Conservation (phyloP, 2,329 filamentous ascomycete species). For the Cadophora gregata region DNA sequence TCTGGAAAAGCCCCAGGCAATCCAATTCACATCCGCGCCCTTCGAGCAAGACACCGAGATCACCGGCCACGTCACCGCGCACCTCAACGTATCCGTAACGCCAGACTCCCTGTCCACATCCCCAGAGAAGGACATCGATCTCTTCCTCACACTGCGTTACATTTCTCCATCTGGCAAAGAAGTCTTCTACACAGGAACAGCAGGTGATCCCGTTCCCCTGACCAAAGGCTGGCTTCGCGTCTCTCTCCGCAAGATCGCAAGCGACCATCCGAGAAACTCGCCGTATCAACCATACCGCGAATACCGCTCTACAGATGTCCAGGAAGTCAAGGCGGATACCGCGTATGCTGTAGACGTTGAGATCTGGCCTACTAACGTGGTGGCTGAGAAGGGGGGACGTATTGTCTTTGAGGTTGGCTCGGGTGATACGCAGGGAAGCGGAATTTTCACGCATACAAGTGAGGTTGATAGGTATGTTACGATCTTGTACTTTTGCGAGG, state of each 20-base stretch:
- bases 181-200: conserved; percentile 69
- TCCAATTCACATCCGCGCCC: conserved; percentile 62
- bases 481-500: not conserved
- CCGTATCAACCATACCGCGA: conserved; percentile 62
- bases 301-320: conserved; percentile 62
- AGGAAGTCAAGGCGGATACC: conserved; percentile 58
- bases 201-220: conserved; percentile 66
- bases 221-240: conserved; percentile 69
- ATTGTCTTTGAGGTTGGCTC: conserved; percentile 61
- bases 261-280: conserved; percentile 56
- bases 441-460: conserved; percentile 60
- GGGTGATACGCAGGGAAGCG: conserved; percentile 65
- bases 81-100: conserved; percentile 67
- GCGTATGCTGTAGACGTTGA: conserved; percentile 67
- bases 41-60: conserved; percentile 72
- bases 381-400: conserved; percentile 57
- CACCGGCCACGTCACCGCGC: conserved; percentile 70
- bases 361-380: conserved; percentile 68
- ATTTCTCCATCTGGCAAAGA: conserved; percentile 60
- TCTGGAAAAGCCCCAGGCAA: conserved; percentile 56
- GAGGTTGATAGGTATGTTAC: conserved; percentile 37
- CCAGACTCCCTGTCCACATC: not conserved
- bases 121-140: conserved; percentile 58
- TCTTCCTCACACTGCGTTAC: conserved; percentile 68
- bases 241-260: conserved; percentile 59